Evolutionary conservation across 768 basidiomycete species (phyloP).

Genomic region (Amanita inopinata): DNA sequence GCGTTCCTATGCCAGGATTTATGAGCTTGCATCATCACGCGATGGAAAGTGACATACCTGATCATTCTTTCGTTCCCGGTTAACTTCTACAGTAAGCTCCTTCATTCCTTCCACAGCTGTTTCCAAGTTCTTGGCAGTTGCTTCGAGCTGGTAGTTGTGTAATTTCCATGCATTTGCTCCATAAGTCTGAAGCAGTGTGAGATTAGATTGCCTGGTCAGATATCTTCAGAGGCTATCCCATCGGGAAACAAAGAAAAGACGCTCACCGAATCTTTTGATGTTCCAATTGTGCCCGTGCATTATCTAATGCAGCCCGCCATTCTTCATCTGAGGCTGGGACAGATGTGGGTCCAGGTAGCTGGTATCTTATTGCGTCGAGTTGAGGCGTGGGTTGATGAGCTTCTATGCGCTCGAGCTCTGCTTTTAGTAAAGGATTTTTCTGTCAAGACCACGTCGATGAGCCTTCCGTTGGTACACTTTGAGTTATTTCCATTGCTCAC

Average conservation of each 20-base stretch:
- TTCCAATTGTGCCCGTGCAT: conserved; percentile 76
- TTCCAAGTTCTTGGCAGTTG: conserved; percentile 64
- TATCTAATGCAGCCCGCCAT: conserved; percentile 66
- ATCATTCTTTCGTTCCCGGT: conserved; percentile 78
- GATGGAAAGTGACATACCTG: conserved; percentile 46
- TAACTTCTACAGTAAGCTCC: conserved; percentile 74
- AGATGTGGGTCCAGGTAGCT: conserved; percentile 57
- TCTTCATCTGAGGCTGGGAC: conserved; percentile 60
- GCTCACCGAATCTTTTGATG: conserved; percentile 71
- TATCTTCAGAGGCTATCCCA: conserved; percentile 10
- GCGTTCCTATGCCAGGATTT: conserved; percentile 41
- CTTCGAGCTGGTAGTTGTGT: conserved; percentile 82
- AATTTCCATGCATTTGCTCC: conserved; percentile 89
- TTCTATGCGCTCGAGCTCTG: conserved; percentile 70
- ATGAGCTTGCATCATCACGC: conserved; percentile 4
- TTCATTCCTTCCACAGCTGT: conserved; percentile 67
- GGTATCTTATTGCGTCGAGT: conserved; percentile 66
- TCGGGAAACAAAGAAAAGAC: background rate
- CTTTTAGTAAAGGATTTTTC: conserved; percentile 61
- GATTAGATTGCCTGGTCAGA: conserved; percentile 62
- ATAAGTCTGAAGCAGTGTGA: conserved; percentile 74
- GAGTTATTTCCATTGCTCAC: conserved; percentile 26
- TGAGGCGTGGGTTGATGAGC: conserved; percentile 52
- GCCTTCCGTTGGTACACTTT: too few relatives aligned
- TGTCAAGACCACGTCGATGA: conserved; percentile 26